These are phyloP conservation scores for Mycena latifolia DNA, from an alignment of 768 basidiomycete species.

Conservation along the genomic window DNA sequence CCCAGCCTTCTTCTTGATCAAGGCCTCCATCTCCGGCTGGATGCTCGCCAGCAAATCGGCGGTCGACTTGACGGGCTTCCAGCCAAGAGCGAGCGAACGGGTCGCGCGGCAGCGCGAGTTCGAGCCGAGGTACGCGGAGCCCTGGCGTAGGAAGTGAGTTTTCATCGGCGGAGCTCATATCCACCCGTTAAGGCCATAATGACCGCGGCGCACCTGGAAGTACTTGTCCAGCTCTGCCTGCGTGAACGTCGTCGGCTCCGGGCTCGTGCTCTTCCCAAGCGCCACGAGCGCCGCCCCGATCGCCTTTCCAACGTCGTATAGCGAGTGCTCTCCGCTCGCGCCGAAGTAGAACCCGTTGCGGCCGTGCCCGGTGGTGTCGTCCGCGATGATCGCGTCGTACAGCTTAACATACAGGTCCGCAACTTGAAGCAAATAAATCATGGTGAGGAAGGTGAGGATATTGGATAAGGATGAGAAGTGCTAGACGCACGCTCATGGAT, in stretches of 20 bases:
- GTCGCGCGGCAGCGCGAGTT: constrained; percentile 56
- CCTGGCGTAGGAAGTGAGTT: constrained; percentile 35
- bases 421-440: no score
- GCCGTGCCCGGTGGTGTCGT: no score
- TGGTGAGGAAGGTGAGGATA: not conserved
- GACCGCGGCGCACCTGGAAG: constrained; percentile 1
- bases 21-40: constrained; percentile 50
- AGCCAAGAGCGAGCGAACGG: constrained; percentile 55
- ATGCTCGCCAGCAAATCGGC: constrained; percentile 57
- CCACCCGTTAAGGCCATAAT: not conserved
- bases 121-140: constrained; percentile 47
- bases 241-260: no score
- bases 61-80: constrained; percentile 57
- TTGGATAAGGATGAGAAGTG: not conserved
- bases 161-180: no score
- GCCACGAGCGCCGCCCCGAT: constrained; percentile 54
- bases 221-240: no score
- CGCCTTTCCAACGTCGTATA: constrained; percentile 55
- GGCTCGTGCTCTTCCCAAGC: constrained; percentile 51
- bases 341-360: constrained; percentile 68
- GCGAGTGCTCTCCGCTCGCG: constrained; percentile 60
- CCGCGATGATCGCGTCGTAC: constrained; percentile 51
- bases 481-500: constrained; percentile 37
- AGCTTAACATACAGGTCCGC: constrained; percentile 58
- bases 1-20: constrained; percentile 32